Base-by-base conservation (phyloP, 176 grass and related monocot genomes). In the Triticum timopheevii region DNA sequence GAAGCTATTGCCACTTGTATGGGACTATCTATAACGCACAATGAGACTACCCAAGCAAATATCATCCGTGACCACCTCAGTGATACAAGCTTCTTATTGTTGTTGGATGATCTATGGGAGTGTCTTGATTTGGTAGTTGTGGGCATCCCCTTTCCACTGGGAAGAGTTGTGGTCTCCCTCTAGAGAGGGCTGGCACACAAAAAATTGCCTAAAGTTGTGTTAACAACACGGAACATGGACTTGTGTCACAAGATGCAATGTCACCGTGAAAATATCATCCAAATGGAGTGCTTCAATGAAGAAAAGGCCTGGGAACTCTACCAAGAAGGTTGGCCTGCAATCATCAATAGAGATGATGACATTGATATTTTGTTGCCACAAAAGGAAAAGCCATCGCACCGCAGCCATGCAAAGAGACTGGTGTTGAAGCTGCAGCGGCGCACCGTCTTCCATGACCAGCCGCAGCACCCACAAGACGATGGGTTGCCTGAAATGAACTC, bases 101-200 rank as follows among this genome's bases (percentile, higher is more conserved):
- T 79, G 20, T 12, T 79, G 0, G 56, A 63, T 78, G 76, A 78
- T 23, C 31, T 78, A 20, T 16, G 7, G 4, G 76, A 61, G 3
- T 23, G 3, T 1, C 3, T 78, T 38, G 76, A 78, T 61, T 52
- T 78, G 1, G 10, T 0, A 9, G 31, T 4, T 8, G 31, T 15
- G 5, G 76, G 52, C 19, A 31, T 78, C 1, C 52, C 76, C 10
- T 8, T 38, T 10, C 76, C 52, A 0, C 6, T 38, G 35, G 76
- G 52, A 10, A 27, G 23, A 0, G 62, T 2, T 20, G 52, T 20
- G 0, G 52, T 56, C 6, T 56, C 52, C 6, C 52, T 56, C 0
- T 17, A 19, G 12, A 4, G 38, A 0, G n/a, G 10, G 6, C 0
- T 7, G 44, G 39, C 13, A 28, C 73, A 3, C 0, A 0, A 28